Conservation (phyloP, 257 asterid genomes). For the Pogostemon cablin region DNA sequence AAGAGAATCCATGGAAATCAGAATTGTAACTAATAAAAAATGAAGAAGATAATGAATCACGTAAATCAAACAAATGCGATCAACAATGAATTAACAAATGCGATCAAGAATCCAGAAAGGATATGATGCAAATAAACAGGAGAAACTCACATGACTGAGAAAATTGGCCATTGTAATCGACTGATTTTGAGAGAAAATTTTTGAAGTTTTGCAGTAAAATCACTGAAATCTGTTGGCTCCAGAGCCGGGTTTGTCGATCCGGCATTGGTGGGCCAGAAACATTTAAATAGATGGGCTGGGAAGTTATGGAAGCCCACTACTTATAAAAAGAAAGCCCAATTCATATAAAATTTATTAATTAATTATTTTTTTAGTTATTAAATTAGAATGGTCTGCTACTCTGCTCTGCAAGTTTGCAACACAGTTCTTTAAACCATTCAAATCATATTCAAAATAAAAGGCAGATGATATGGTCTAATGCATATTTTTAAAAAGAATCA, state of each 20-base stretch:
- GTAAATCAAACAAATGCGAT: slow-evolving; percentile 22
- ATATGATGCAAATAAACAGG: slow-evolving; percentile 20
- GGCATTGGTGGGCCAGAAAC: slow-evolving; percentile 18
- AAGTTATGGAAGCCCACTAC: not conserved
- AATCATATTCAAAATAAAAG: too few relatives aligned
- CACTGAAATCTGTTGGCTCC: slow-evolving; percentile 21
- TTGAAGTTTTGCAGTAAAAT: slow-evolving; percentile 18
- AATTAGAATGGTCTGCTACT: too few relatives aligned
- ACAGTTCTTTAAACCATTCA: too few relatives aligned
- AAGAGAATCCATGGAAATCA: not conserved
- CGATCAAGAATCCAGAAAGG: slow-evolving; percentile 5
- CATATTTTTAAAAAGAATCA: too few relatives aligned
- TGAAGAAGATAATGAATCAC: slow-evolving; percentile 26
- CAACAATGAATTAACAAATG: not conserved
- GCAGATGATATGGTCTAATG: too few relatives aligned
- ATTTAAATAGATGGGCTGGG: not conserved
- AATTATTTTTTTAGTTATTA: too few relatives aligned
- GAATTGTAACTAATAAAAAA: slow-evolving; percentile 27
- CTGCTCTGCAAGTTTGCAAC: too few relatives aligned
- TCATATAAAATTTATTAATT: too few relatives aligned
- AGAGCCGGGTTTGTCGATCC: slow-evolving; percentile 29
- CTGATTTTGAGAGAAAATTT: slow-evolving; percentile 10
- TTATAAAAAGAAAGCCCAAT: not conserved
- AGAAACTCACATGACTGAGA: slow-evolving; percentile 51
- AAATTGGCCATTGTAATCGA: slow-evolving; percentile 48